Evolutionary conservation across 305 asterid genomes (phyloP).

Genomic region (Fraxinus platypoda): DNA sequence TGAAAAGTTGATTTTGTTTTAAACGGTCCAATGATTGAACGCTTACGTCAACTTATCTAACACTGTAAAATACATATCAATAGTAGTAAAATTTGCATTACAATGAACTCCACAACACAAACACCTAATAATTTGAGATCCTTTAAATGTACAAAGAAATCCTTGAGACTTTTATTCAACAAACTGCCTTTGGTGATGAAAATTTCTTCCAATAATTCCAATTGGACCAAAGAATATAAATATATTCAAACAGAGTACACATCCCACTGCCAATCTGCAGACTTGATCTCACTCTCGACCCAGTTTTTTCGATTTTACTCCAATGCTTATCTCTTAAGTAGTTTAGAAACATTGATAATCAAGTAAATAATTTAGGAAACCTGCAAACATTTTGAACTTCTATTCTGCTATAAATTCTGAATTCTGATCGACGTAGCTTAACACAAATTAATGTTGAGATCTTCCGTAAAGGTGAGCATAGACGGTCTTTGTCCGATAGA

Average conservation of each 20-base stretch:
- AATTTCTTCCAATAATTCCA: neutral
- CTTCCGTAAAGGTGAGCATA: conserved; percentile 44
- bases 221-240: neutral
- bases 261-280: neutral
- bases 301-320: neutral
- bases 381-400: neutral
- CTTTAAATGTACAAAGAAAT: neutral
- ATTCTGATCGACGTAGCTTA: neutral
- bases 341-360: neutral
- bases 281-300: neutral
- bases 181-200: neutral
- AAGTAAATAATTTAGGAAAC: neutral
- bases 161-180: neutral
- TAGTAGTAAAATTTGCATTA: neutral
- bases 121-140: neutral
- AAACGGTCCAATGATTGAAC: too few species aligned
- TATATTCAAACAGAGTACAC: neutral
- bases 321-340: neutral
- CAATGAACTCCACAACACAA: neutral
- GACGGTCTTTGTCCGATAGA: conserved; percentile 45
- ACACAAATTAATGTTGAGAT: conserved; percentile 21
- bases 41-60: too few species aligned
- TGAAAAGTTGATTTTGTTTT: too few species aligned
- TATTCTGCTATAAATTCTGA: neutral
- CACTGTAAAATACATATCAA: neutral